Percentiles rank a stretch among this genome's conserved stretches.
Evolutionary conservation across 768 basidiomycete species (phyloP).

Genomic region (Chalciporus piperatus): DNA sequence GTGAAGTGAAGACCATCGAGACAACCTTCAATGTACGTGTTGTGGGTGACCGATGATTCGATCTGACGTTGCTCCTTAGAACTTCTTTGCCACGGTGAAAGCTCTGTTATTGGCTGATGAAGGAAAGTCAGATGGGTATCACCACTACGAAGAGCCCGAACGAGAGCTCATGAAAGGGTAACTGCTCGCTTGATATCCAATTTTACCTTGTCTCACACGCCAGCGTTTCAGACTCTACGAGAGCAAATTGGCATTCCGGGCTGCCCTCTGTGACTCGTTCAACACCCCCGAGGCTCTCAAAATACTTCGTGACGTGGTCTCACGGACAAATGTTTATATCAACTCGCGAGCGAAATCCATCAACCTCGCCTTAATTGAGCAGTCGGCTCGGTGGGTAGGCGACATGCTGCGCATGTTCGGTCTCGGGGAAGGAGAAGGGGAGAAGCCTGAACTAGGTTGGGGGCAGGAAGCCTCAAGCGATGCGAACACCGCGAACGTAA

Average conservation of each 20-base stretch:
- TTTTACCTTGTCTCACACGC: slow-evolving; percentile 9
- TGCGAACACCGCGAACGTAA: slow-evolving; percentile 38
- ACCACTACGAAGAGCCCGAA: slow-evolving; percentile 67
- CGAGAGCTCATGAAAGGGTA: slow-evolving; percentile 65
- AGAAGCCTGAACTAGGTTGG: slow-evolving; percentile 78
- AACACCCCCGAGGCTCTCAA: slow-evolving; percentile 86
- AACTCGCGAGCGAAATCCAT: slow-evolving; percentile 55
- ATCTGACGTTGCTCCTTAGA: slow-evolving; percentile 46
- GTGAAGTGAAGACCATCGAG: slow-evolving; percentile 86
- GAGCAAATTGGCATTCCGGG: slow-evolving; percentile 75
- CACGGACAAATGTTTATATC: slow-evolving; percentile 86
- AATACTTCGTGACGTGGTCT: slow-evolving; percentile 76
- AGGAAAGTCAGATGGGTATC: slow-evolving; percentile 54
- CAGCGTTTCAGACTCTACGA: slow-evolving; percentile 56
- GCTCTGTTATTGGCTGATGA: slow-evolving; percentile 63
- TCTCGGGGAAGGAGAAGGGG: slow-evolving; percentile 73
- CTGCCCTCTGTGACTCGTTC: slow-evolving; percentile 93
- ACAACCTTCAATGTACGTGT: slow-evolving; percentile 73
- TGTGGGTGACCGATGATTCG: slow-evolving; percentile 1
- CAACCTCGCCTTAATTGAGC: slow-evolving; percentile 63
- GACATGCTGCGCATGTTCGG: slow-evolving; percentile 78
- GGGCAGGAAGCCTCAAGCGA: slow-evolving; percentile 56
- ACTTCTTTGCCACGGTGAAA: slow-evolving; percentile 89
- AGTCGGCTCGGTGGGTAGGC: slow-evolving; percentile 66
- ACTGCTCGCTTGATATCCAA: slow-evolving; percentile 8